A percentile compares a stretch with the other conserved stretches of the same genome.
phyloP scores from a whole-genome alignment of 148 eudicot species.

The Euryodendron excelsum region DNA sequence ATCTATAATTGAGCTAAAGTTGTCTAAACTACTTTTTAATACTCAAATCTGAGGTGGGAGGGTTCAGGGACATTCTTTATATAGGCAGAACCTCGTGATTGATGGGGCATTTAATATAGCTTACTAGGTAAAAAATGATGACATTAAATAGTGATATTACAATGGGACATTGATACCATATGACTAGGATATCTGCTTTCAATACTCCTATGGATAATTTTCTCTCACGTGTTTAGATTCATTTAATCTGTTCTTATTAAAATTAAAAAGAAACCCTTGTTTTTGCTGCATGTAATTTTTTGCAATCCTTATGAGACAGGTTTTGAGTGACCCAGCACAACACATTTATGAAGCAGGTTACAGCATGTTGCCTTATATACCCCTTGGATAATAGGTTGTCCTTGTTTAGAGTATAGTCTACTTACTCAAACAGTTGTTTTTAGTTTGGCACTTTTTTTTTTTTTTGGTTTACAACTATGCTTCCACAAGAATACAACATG shows the following conservation, averaged over 20 bases:
- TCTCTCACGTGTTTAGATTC: not conserved
- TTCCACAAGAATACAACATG: too few species aligned
- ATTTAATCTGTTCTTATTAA: not conserved
- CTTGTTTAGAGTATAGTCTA: too few species aligned
- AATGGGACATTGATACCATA: not conserved
- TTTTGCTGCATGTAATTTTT: not conserved
- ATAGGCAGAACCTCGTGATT: not conserved
- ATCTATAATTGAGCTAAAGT: not conserved
- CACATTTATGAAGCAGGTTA: too few species aligned
- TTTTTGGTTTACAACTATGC: too few species aligned
- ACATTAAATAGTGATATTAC: not conserved
- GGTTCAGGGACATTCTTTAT: not conserved
- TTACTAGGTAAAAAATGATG: not conserved
- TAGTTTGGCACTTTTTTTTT: too few species aligned
- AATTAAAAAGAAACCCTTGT: not conserved
- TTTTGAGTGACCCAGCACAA: not conserved
- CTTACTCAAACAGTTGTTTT: too few species aligned
- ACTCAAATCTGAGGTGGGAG: not conserved
- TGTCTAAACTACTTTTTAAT: not conserved
- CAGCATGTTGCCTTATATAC: not conserved
- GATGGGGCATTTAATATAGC: not conserved
- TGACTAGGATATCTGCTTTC: not conserved
- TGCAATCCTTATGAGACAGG: not conserved
- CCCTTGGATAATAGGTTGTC: too few species aligned
- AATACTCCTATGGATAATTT: not conserved